Percentiles rank a stretch among this genome's conserved stretches.
Conservation (phyloP, 768 basidiomycete genomes). For the Paxillus rubicundulus region DNA sequence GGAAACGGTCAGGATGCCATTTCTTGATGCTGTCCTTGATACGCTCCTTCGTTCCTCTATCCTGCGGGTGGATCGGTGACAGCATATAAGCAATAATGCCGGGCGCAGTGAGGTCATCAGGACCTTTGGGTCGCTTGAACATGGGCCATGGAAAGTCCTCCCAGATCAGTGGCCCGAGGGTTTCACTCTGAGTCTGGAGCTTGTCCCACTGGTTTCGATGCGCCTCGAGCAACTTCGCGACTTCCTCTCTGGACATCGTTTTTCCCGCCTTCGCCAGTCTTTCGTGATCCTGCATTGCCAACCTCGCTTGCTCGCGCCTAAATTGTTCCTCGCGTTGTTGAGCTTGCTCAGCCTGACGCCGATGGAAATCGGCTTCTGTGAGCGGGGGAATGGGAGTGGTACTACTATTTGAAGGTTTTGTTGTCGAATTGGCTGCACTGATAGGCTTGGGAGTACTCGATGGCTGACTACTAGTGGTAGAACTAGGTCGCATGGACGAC, state of each 20-base stretch:
- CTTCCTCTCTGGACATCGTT: slow-evolving; percentile 54
- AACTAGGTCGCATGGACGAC: slow-evolving; percentile 28
- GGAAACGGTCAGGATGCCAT: slow-evolving; percentile 86
- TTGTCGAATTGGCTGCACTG: slow-evolving; percentile 19
- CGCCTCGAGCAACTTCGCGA: slow-evolving; percentile 51
- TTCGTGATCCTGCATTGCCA: slow-evolving; percentile 51
- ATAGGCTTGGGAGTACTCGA: slow-evolving; percentile 26
- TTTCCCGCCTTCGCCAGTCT: slow-evolving; percentile 42
- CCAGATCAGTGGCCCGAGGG: slow-evolving; percentile 50
- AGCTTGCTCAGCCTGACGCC: slow-evolving; percentile 61
- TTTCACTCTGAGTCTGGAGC: slow-evolving; percentile 24
- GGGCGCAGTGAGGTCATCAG: slow-evolving; percentile 59
- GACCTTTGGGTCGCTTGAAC: slow-evolving; percentile 50
- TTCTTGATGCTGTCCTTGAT: slow-evolving; percentile 70
- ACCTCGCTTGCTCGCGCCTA: slow-evolving; percentile 61
- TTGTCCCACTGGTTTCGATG: slow-evolving; percentile 65
- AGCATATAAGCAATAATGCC: slow-evolving; percentile 62
- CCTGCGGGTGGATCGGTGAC: slow-evolving; percentile 52
- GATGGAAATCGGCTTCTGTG: slow-evolving; percentile 56
- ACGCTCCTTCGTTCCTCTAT: slow-evolving; percentile 61
- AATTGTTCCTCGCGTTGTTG: slow-evolving; percentile 68
- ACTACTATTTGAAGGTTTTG: slow-evolving; percentile 14
- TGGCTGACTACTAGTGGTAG: slow-evolving; percentile 25
- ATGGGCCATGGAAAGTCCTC: slow-evolving; percentile 74
- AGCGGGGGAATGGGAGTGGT: slow-evolving; percentile 21